Conservation (phyloP, 2,329 filamentous ascomycete genomes). For the Coleophoma cylindrospora region DNA sequence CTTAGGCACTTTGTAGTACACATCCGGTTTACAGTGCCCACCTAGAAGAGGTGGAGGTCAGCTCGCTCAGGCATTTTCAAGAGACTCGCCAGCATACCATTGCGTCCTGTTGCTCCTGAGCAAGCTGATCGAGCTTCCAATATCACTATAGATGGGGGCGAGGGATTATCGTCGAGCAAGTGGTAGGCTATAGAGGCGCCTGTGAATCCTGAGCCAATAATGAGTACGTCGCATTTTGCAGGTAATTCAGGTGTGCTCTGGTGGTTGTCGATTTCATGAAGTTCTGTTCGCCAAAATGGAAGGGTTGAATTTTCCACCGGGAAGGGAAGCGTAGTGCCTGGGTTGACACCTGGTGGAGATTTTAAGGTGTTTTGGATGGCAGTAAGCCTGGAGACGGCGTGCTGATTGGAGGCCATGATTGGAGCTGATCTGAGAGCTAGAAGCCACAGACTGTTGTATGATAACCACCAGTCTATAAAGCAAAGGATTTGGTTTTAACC, state of each 20-base stretch:
- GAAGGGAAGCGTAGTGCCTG: not conserved
- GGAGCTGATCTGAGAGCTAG: not conserved
- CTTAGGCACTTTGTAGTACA: constrained; percentile 30
- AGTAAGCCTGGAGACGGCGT: not conserved
- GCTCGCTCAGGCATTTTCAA: not conserved
- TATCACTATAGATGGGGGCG: constrained; percentile 25
- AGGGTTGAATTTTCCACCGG: constrained; percentile 1
- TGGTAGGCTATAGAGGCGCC: constrained; percentile 12
- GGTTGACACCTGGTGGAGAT: not conserved
- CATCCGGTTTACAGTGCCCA: constrained; percentile 36
- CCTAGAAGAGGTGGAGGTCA: constrained; percentile 16
- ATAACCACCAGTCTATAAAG: no score
- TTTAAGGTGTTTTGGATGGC: not conserved
- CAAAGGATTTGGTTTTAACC: no score
- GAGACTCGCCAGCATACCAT: constrained; percentile 20
- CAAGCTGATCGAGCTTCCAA: constrained; percentile 34
- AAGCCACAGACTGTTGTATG: no score
- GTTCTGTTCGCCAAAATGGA: constrained; percentile 11
- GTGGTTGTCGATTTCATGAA: constrained; percentile 10
- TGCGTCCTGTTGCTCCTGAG: constrained; percentile 38
- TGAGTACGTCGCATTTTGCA: constrained; percentile 12
- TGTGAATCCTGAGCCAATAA: constrained; percentile 20
- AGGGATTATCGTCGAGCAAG: constrained; percentile 21
- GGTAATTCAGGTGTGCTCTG: constrained; percentile 11
- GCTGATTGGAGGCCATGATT: not conserved